A percentile compares a stretch with the other conserved stretches of the same genome.
Conservation (phyloP, 768 basidiomycete genomes). For the Pholiota molesta region DNA sequence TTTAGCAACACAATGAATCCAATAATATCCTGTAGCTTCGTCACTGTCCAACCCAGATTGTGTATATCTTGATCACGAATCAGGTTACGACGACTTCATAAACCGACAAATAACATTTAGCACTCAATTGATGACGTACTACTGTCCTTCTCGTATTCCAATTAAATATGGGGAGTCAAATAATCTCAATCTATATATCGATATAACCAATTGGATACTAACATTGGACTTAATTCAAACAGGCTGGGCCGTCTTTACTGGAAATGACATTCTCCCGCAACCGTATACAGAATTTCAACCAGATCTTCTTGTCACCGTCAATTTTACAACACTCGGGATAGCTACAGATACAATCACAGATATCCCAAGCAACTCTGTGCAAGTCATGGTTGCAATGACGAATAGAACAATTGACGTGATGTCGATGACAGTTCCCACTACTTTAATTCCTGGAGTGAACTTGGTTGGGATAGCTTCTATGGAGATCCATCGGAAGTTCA, state of each 20-base stretch:
- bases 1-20: too few species aligned
- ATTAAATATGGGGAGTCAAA: too few species aligned
- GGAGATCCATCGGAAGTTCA: constrained; percentile 11
- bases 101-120: too few species aligned
- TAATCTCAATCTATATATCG: too few species aligned
- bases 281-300: constrained; percentile 4
- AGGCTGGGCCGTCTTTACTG: too few species aligned
- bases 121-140: neutral
- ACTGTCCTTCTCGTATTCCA: neutral
- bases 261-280: neutral
- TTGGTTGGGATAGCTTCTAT: constrained; percentile 13
- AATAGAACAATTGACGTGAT: constrained; percentile 16
- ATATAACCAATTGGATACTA: too few species aligned
- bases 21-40: too few species aligned
- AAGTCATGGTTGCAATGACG: constrained; percentile 13
- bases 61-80: too few species aligned
- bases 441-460: constrained; percentile 21
- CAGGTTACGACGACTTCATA: too few species aligned
- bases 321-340: constrained; percentile 16
- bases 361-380: constrained; percentile 11
- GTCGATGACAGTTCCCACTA: constrained; percentile 13
- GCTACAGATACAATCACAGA: neutral
- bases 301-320: constrained; percentile 21
- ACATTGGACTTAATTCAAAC: too few species aligned
- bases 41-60: too few species aligned